A percentile compares a stretch with the other conserved stretches of the same genome.
Conservation (phyloP, 1,139 yeast genomes). For the Candida sanyaensis region DNA sequence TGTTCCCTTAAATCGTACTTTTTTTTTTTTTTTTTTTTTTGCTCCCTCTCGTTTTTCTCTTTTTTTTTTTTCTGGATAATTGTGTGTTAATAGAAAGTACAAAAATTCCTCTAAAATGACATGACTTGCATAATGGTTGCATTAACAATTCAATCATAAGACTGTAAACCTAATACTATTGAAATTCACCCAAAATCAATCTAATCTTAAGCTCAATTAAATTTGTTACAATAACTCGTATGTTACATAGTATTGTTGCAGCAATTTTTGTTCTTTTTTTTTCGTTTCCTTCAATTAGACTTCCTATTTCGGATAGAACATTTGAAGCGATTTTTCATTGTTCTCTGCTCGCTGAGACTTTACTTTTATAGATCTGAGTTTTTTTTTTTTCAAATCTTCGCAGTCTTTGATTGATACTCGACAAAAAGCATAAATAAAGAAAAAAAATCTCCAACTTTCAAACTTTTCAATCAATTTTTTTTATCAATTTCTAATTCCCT, state of each 20-base stretch:
- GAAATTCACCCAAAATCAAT: too few species aligned
- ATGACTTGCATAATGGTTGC: too few species aligned
- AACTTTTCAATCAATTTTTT: not conserved
- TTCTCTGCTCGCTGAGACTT: constrained; percentile 3
- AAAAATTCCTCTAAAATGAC: too few species aligned
- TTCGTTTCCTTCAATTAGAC: constrained; percentile 4
- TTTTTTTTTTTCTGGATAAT: too few species aligned
- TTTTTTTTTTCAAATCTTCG: not conserved
- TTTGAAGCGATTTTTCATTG: not conserved
- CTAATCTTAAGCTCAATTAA: too few species aligned
- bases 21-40: too few species aligned
- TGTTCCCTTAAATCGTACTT: constrained; percentile 1
- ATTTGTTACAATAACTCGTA: too few species aligned
- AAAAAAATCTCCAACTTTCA: not conserved
- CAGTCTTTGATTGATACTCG: not conserved
- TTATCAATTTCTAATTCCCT: not conserved
- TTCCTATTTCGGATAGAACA: constrained; percentile 5
- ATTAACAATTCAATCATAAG: too few species aligned
- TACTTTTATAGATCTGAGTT: not conserved
- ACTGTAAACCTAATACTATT: too few species aligned
- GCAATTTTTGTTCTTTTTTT: not conserved
- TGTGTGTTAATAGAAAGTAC: too few species aligned
- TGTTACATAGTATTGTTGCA: not conserved
- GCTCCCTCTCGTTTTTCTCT: not conserved
- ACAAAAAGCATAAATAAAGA: too few species aligned